A percentile compares a stretch with the other conserved stretches of the same genome.
Evolutionary conservation across 768 basidiomycete genomes (phyloP).

Genomic region (Leccinum fibrillosum): DNA sequence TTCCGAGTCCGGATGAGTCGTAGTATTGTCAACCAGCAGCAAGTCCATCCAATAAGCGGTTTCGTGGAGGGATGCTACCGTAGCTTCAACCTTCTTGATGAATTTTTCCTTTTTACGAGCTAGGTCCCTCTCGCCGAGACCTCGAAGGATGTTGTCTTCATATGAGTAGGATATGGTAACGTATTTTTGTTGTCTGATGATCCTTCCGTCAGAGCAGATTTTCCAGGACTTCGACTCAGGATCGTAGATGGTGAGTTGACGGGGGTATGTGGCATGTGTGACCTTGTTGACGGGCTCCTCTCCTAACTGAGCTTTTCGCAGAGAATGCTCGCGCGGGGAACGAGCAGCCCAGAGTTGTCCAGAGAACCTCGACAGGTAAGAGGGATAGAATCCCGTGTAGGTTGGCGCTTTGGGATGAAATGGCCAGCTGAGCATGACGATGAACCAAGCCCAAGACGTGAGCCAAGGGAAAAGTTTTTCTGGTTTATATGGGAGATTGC

Average conservation of each 20-base stretch:
- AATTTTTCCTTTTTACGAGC: not conserved
- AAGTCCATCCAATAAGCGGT: constrained; percentile 25
- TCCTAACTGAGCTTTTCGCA: constrained; percentile 6
- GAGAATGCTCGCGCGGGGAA: constrained; percentile 20
- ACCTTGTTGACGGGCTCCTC: constrained; percentile 1
- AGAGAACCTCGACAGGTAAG: constrained; percentile 18
- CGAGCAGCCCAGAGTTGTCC: constrained; percentile 25
- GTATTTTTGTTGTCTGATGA: constrained; percentile 13
- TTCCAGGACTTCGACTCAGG: not conserved
- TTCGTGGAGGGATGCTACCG: constrained; percentile 5
- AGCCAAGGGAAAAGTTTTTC: constrained; percentile 9
- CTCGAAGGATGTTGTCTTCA: constrained; percentile 4
- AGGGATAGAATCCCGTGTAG: constrained; percentile 8
- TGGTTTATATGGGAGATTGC: too few species aligned
- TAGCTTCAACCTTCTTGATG: not conserved
- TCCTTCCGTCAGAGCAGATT: not conserved
- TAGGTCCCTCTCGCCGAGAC: not conserved
- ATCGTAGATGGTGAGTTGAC: constrained; percentile 17
- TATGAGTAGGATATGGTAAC: constrained; percentile 19
- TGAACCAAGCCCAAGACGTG: constrained; percentile 17
- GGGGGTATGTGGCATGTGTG: constrained; percentile 15
- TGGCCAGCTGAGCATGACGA: constrained; percentile 13
- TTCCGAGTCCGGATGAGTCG: not conserved
- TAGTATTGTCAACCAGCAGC: not conserved
- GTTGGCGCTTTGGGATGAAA: not conserved